Evolutionary conservation across 2,329 filamentous ascomycete genomes (phyloP), one percentile per base, ranked within the genome.

Genomic region (Alternaria conjuncta): DNA sequence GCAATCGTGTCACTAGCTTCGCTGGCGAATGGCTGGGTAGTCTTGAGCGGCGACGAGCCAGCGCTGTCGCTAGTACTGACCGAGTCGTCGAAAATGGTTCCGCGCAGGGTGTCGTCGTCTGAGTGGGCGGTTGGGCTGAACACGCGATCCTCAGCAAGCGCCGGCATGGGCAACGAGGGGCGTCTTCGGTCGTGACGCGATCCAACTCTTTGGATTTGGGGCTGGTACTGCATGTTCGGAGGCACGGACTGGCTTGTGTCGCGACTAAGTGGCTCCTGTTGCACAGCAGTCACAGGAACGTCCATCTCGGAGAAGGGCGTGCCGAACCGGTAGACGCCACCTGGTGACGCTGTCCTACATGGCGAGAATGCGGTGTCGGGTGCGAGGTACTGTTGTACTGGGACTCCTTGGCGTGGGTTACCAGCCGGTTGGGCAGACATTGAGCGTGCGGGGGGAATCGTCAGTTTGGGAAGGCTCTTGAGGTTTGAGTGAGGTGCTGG

Each of bases 301-400:
- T 97, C 95, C 85, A 95, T 90, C 75, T 97, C 94, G 3, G 94
- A 97, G 78, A 94, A 92, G 15, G 94, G 94, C 0, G 93, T 96
- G n/a, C 89, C 90, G 67, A 93, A 90, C 58, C 92, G 89, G 81
- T 94, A 94, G 45, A 90, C 87, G 54, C 86, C 84, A 0, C 86
- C 85, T 4, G 90, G 86, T 1, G 86, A 87, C 25, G 80, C 80
- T 60, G 80, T 83, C 67, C 82, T 80, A 71, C 81, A 84, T 56
- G 84, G 82, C 49, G 83, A 82, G 67, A 82, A 78, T 32, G 83
- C 76, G 58, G 78, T 80, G 60, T 81, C 75, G 61, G 74, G 77
- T 69, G 68, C 75, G 30, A 75, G 61, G 47, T 74, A 68, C 9
- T 76, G 68, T 63, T 60, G 68, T 62, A 65, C 60, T 63, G 43